Evolutionary conservation across 352 stramenopile genomes (phyloP).

Genomic region (Phytophthora kernoviae): DNA sequence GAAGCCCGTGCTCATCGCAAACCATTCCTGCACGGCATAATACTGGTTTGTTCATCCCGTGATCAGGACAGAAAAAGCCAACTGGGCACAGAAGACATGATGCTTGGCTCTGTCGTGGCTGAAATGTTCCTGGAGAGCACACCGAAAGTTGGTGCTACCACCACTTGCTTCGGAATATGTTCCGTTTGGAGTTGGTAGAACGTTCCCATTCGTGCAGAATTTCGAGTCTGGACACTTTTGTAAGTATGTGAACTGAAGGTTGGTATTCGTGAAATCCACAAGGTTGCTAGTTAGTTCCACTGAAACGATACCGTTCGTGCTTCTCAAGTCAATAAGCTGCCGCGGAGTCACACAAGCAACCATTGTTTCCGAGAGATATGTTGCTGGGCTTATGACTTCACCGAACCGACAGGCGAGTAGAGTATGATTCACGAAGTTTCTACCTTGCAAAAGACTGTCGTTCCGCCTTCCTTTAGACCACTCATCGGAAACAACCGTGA

Average conservation of each 20-base stretch:
- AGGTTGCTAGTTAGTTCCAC: conserved; percentile 90
- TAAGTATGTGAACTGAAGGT: conserved; percentile 78
- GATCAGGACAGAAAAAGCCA: conserved; percentile 94
- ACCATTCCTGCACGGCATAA: conserved; percentile 93
- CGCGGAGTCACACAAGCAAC: conserved; percentile 83
- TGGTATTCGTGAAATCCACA: conserved; percentile 80
- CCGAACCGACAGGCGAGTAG: conserved; percentile 90
- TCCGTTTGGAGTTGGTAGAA: conserved; percentile 87
- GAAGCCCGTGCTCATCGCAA: conserved; percentile 91
- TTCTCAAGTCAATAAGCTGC: conserved; percentile 53
- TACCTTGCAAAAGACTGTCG: conserved; percentile 92
- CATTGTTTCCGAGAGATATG: conserved; percentile 77
- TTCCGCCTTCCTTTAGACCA: conserved; percentile 79
- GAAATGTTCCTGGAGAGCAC: conserved; percentile 93
- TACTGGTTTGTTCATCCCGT: conserved; percentile 88
- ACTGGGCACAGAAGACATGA: conserved; percentile 93
- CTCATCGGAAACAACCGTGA: conserved; percentile 68
- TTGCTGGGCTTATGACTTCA: conserved; percentile 60
- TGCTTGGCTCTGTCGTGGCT: conserved; percentile 82
- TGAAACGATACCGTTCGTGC: conserved; percentile 49
- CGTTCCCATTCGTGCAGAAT: conserved; percentile 63
- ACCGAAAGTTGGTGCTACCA: conserved; percentile 93
- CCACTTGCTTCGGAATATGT: conserved; percentile 64
- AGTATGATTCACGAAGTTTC: conserved; percentile 94
- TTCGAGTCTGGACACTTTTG: conserved; percentile 57